Evolutionary conservation across 2,329 filamentous ascomycete genomes (phyloP).

Genomic region (Colletotrichum orbiculare): DNA sequence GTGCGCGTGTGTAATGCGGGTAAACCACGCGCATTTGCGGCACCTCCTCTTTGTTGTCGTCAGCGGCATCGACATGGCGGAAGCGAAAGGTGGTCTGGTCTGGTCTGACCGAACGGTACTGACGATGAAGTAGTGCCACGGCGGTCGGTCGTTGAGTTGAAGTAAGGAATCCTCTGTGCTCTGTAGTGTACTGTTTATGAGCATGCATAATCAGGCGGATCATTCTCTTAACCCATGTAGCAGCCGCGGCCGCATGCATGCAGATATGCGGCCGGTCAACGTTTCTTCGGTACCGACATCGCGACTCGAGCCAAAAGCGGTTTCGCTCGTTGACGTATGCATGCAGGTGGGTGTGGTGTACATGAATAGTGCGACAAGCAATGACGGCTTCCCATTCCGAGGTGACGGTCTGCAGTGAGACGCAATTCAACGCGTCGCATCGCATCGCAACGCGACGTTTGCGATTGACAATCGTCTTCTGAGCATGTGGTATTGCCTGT

Average conservation of each 20-base stretch:
- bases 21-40: too few species aligned
- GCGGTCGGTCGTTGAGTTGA: too few species aligned
- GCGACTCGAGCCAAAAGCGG: conserved; percentile 35
- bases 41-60: too few species aligned
- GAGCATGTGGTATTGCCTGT: neutral
- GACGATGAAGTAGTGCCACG: too few species aligned
- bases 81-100: too few species aligned
- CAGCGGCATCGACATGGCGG: too few species aligned
- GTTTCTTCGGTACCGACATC: conserved; percentile 27
- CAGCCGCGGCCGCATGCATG: conserved; percentile 17
- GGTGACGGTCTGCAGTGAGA: conserved; percentile 8
- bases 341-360: conserved; percentile 18
- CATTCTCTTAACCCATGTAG: conserved; percentile 13
- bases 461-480: conserved; percentile 1
- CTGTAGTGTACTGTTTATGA: too few species aligned
- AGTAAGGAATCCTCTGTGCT: too few species aligned
- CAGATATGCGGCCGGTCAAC: conserved; percentile 18
- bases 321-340: conserved; percentile 28
- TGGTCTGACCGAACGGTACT: too few species aligned
- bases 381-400: neutral
- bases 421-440: conserved; percentile 10
- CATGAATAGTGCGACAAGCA: conserved; percentile 20
- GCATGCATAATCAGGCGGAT: neutral
- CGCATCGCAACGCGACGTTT: neutral
- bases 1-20: too few species aligned